Evolutionary conservation across 192 early-diverging fungal species (phyloP).

Genomic region (Hyaloraphidium curvatum): DNA sequence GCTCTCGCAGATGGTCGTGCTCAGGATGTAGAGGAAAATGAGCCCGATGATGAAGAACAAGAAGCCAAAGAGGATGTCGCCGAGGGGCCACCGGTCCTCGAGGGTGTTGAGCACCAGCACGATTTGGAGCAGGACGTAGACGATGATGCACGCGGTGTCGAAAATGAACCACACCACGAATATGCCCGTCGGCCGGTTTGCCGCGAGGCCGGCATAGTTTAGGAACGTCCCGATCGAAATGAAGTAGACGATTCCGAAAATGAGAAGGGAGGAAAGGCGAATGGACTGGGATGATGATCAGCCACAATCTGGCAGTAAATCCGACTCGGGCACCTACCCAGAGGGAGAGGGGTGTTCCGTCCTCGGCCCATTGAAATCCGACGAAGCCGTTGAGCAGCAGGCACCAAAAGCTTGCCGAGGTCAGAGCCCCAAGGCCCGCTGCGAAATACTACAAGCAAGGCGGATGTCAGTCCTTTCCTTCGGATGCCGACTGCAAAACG

Average conservation of each 20-base stretch:
- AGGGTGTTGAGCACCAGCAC: constrained; percentile 85
- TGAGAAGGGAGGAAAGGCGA: constrained; percentile 59
- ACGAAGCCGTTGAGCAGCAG: constrained; percentile 88
- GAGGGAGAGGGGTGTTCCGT: constrained; percentile 80
- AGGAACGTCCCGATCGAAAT: constrained; percentile 70
- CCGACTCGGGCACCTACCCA: constrained; percentile 43
- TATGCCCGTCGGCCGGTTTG: constrained; percentile 42
- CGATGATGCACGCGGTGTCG: constrained; percentile 53
- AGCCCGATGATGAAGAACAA: constrained; percentile 74
- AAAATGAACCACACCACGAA: constrained; percentile 81
- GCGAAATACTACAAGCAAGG: constrained; percentile 59
- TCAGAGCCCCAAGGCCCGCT: constrained; percentile 58
- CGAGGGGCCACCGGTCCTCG: constrained; percentile 91
- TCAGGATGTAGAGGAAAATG: constrained; percentile 64
- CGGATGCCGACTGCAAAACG: neutral
- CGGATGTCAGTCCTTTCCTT: neutral
- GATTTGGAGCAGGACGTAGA: constrained; percentile 81
- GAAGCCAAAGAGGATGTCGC: constrained; percentile 77
- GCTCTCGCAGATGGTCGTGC: constrained; percentile 58
- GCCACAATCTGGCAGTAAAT: constrained; percentile 2
- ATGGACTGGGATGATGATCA: constrained; percentile 34
- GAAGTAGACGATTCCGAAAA: constrained; percentile 59
- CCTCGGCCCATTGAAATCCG: constrained; percentile 91
- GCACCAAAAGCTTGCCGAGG: constrained; percentile 77
- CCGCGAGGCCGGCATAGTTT: constrained; percentile 35